Base-by-base conservation (phyloP, 257 asterid genomes). In the Ophiorrhiza pumila region DNA sequence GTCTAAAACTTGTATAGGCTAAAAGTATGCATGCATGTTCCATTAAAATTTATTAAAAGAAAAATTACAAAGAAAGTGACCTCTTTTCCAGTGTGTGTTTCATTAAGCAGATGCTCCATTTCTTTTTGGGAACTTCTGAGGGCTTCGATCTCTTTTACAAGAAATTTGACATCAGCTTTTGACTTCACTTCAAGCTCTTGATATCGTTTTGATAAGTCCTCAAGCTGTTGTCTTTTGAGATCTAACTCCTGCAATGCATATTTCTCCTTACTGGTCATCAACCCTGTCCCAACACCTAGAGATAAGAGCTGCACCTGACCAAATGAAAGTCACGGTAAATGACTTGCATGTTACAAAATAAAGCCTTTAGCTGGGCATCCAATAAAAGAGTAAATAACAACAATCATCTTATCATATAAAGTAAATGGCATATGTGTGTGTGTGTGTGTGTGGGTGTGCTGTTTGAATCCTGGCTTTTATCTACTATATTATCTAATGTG, bases 81-180 rank as follows among this genome's bases (percentile, higher is more conserved):
- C 74, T 37, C 69, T 80, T 88, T 95, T 75, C 87, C 94, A 56
- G 79, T 29, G 42, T 73, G 77, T 13, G 89, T 83, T 70, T 81
- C 89, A 76, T 85, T 74, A 59, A 92, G 88, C 84, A 85, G 89
- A 79, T 85, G 82, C 79, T 82, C 89, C 71, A 92, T 71, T 65
- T 87, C 92, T 76, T 87, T 78, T 70, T 87, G 96, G 76, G 92
- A 85, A 74, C 84, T 83, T 85, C 99, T 84, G 29, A 95, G 88
- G 53, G 99, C 87, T 83, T 84, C 92, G 78, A 95, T 94, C 82
- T 95, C 99, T 85, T 86, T 95, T 50, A 90, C 88, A 71, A 95
- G 97, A 80, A 95, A 75, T 90, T 85, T 92, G 66, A 90, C 84
- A 77, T 95, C 98, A 73, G 94, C 83, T 85, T 92, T 95, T 67